These are phyloP conservation scores for Colletotrichum brevisporum DNA, from an alignment of 2,329 filamentous ascomycete species.

Conservation along the genomic window DNA sequence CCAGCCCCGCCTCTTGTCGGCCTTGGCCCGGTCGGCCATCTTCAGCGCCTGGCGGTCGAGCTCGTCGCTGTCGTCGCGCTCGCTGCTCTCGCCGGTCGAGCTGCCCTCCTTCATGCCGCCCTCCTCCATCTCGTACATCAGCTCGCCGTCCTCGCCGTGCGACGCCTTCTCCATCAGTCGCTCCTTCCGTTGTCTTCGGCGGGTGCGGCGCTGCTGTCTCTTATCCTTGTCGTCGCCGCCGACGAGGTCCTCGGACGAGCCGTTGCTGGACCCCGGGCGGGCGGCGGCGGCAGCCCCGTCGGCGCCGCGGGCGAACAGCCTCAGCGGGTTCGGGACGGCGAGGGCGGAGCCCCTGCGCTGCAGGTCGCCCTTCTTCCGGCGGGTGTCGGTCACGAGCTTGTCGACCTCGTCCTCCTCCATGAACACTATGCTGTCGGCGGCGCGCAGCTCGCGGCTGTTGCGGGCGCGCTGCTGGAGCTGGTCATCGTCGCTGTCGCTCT, in stretches of 20 bases:
- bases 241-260: conserved; percentile 64
- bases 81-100: conserved; percentile 72
- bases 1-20: conserved; percentile 66
- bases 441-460: conserved; percentile 78
- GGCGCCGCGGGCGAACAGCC: conserved; percentile 57
- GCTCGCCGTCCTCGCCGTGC: conserved; percentile 77
- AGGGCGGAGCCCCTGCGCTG: conserved; percentile 65
- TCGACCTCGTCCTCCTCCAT: conserved; percentile 83
- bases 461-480: conserved; percentile 75
- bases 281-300: conserved; percentile 44
- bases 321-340: conserved; percentile 64
- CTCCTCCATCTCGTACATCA: conserved; percentile 94
- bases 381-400: conserved; percentile 68
- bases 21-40: conserved; percentile 61
- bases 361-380: conserved; percentile 63
- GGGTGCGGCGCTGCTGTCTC: conserved; percentile 62
- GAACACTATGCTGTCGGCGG: conserved; percentile 78
- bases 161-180: conserved; percentile 66
- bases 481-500: conserved; percentile 84
- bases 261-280: conserved; percentile 50
- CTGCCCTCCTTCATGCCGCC: conserved; percentile 79
- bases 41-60: conserved; percentile 68
- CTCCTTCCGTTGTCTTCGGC: conserved; percentile 68
- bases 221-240: conserved; percentile 65
- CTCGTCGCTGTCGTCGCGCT: conserved; percentile 72